These are phyloP conservation scores for slime mould (Dictyostelium discoideum) DNA, from an alignment of 78 protist genomes.

Conservation along the genomic window dicty_2.7 NC_007090.3:2581501-2582000, in stretches of 20 bases:
- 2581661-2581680: not conserved
- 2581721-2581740: not conserved
- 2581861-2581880: not conserved
- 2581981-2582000: not conserved
- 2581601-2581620: constrained; percentile 42
- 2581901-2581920: not conserved
- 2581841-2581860: constrained; percentile 46
- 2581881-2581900: not conserved
- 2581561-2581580: constrained; percentile 12
- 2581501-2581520: constrained; percentile 70
- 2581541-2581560: constrained; percentile 2
- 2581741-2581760: constrained; percentile 7
- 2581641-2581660: constrained; percentile 62
- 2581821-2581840: constrained; percentile 3
- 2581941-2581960: not conserved
- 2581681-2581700: not conserved
- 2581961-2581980: not conserved
- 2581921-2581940: not conserved
- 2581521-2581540: constrained; percentile 29
- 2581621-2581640: constrained; percentile 68
- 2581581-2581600: constrained; percentile 51
- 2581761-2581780: not conserved
- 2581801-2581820: not conserved
- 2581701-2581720: not conserved
- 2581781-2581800: not conserved